These are phyloP conservation scores for Solanum arcanum DNA, from an alignment of 257 asterid species.

Conservation along the genomic window DNA sequence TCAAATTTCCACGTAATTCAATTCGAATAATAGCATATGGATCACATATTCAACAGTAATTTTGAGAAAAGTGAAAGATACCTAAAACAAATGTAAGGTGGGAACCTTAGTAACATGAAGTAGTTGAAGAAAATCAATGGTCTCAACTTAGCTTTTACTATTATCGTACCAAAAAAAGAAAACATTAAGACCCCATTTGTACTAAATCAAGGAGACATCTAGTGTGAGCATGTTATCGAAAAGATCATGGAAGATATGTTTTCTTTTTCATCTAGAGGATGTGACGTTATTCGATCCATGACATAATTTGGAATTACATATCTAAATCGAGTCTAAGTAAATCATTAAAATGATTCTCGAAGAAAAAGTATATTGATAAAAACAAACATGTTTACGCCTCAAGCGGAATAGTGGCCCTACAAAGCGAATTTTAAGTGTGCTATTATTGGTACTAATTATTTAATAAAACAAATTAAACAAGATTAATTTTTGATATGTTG, in stretches of 20 bases:
- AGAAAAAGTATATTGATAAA: not conserved
- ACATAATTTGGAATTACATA: not conserved
- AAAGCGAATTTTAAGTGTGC: not conserved
- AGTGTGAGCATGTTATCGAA: not conserved
- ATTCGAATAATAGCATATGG: not conserved
- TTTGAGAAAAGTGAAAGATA: not conserved
- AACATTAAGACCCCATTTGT: not conserved
- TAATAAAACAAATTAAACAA: too few relatives aligned
- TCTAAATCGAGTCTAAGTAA: not conserved
- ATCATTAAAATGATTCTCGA: not conserved
- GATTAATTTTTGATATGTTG: not conserved
- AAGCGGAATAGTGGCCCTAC: not conserved
- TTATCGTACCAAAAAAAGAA: not conserved
- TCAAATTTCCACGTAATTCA: not conserved
- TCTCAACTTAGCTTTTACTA: not conserved
- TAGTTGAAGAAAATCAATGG: not conserved
- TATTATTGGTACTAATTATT: not conserved
- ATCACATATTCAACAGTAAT: not conserved
- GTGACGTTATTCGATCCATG: not conserved
- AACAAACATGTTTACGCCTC: not conserved
- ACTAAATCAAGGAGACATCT: not conserved
- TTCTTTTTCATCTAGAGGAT: not conserved
- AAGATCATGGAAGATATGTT: not conserved
- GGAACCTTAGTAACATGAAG: not conserved
- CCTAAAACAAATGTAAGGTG: not conserved